Evolutionary conservation across 495 filamentous ascomycete genomes (phyloP), one percentile per base, ranked within the genome.

Genomic region (Penicillium canescens): DNA sequence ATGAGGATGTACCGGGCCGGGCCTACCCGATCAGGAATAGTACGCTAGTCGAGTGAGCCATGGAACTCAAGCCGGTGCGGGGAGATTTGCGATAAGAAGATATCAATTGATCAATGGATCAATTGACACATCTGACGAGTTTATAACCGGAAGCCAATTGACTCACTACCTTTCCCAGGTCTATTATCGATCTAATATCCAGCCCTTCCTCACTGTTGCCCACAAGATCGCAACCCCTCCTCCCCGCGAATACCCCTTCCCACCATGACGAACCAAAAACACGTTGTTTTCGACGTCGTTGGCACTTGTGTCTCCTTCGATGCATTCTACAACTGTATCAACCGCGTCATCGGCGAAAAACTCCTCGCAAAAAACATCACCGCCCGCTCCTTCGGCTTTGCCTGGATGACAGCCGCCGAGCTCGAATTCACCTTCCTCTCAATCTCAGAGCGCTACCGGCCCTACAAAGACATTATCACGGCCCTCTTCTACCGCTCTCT

Each of bases 281-380:
- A 73, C 50, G 62, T 74, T 53, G 70, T 76, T 12, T 76, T 77
- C 58, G 71, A 77, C 53, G 66, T 77, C 0, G 70, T 77, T 31
- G 74, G 73, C n/a, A 77, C 74, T 31, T 72, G 68, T 42, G 66
- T 76, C 44, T 68, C 71, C 13, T 76, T 68, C 54, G 66, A 71
- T 40, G 65, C 63, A 36, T 74, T 70, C 56, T 67, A 62, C 56
- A 39, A 42, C 23, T 28, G 56, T 42, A 76, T 75, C 53, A 54
- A 70, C 53, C 5, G 24, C 0, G 41, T 49, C 16, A 53, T 74
- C 50, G 71, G 73, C 9, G 11, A 39, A 14, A 59, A 61, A 39
- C 63, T 77, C 7, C 59, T 39, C 13, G 46, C 65, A 6, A 43
- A 72, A 35, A 59, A 56, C 39, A 71, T 77, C 59, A 69, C 55